Conservation (phyloP, 768 basidiomycete genomes). For the Lactarius trivialis region DNA sequence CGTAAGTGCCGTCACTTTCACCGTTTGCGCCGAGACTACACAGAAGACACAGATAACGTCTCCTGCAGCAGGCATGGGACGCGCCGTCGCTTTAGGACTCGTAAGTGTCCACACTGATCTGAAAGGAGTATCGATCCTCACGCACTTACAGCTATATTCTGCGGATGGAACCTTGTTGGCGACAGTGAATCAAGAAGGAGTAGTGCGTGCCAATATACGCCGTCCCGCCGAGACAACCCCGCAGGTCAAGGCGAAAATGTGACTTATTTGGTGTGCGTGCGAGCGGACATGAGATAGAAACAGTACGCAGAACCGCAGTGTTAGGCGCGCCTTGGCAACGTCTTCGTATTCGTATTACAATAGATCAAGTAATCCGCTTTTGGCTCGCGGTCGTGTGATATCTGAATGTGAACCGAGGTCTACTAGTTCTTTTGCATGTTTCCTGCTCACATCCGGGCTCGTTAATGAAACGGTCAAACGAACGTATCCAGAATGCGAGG, state of each 20-base stretch:
- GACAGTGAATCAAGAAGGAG: conserved; percentile 19
- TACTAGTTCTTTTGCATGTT: background rate
- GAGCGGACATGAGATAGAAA: background rate
- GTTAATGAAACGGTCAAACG: conserved; percentile 46
- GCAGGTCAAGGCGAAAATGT: conserved; percentile 18
- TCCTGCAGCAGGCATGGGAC: conserved; percentile 7
- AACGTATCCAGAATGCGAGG: conserved; percentile 34
- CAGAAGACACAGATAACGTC: background rate
- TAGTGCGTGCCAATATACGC: conserved; percentile 14
- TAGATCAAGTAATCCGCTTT: background rate
- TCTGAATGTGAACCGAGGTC: background rate
- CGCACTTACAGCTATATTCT: conserved; percentile 14
- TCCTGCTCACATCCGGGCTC: background rate
- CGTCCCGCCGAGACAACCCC: background rate
- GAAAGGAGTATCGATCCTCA: background rate
- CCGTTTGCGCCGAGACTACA: background rate
- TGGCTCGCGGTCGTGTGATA: background rate
- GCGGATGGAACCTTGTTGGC: conserved; percentile 18
- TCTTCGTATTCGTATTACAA: background rate
- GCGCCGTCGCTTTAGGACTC: conserved; percentile 12
- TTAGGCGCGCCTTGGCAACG: background rate
- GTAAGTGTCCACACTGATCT: conserved; percentile 5
- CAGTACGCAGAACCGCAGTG: background rate
- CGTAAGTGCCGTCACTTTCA: conserved; percentile 35
- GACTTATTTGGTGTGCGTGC: background rate